Conservation (phyloP, 2,329 filamentous ascomycete species). For the Daldinia sp. region DNA sequence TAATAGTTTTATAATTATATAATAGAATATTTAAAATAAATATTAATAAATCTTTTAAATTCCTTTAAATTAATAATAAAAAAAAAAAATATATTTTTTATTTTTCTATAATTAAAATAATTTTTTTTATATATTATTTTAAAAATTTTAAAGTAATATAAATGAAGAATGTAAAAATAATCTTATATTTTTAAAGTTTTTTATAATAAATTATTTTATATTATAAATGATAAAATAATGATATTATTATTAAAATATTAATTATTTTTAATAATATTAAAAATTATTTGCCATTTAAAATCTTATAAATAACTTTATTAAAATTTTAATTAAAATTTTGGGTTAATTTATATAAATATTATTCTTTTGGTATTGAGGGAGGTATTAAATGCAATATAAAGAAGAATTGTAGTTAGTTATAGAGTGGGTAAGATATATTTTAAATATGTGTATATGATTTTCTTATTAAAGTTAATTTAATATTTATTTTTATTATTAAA, state of each 20-base stretch:
- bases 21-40: not conserved
- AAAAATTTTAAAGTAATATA: not conserved
- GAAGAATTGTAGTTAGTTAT: not conserved
- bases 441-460: too few species aligned
- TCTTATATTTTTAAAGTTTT: not conserved
- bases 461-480: not conserved
- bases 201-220: not conserved
- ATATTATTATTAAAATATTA: not conserved
- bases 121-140: not conserved
- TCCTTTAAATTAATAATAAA: not conserved
- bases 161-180: not conserved
- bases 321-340: not conserved
- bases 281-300: not conserved
- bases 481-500: not conserved
- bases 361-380: not conserved
- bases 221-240: not conserved
- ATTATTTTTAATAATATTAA: slow-evolving; percentile 7
- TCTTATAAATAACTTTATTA: slow-evolving; percentile 1
- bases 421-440: too few species aligned
- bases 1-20: not conserved
- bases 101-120: not conserved
- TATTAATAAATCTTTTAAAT: not conserved
- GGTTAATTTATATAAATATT: not conserved
- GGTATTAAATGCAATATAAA: not conserved
- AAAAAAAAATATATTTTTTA: not conserved